phyloP scores from a whole-genome alignment of 2,329 filamentous ascomycete species.

The Phoma sp. region DNA sequence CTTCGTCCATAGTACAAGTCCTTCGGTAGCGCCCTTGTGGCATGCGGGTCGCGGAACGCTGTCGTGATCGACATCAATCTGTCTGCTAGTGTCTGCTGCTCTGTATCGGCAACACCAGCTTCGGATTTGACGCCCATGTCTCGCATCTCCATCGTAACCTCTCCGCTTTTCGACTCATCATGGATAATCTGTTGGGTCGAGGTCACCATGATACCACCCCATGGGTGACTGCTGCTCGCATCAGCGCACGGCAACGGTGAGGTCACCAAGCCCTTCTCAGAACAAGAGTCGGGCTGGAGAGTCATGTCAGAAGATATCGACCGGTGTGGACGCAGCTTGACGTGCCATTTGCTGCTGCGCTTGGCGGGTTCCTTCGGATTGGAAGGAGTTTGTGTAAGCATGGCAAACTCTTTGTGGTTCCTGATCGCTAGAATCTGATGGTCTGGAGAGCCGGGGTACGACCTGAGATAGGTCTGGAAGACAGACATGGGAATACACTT shows the following conservation, averaged over 20 bases:
- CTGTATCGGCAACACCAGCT: slow-evolving; percentile 43
- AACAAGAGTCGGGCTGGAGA: slow-evolving; percentile 35
- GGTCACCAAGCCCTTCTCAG: slow-evolving; percentile 39
- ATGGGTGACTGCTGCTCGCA: slow-evolving; percentile 26
- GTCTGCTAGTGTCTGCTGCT: slow-evolving; percentile 52
- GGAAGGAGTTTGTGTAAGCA: slow-evolving; percentile 33
- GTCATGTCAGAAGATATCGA: slow-evolving; percentile 17
- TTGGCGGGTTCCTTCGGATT: slow-evolving; percentile 13
- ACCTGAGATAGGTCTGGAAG: slow-evolving; percentile 53
- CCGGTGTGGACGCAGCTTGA: slow-evolving; percentile 18
- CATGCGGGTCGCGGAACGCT: slow-evolving; percentile 35
- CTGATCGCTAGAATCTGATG: slow-evolving; percentile 53
- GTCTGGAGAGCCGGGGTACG: slow-evolving; percentile 54
- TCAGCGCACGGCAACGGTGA: slow-evolving; percentile 4
- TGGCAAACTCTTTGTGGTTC: slow-evolving; percentile 56
- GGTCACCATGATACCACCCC: slow-evolving; percentile 50
- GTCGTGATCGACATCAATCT: slow-evolving; percentile 41
- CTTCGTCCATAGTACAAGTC: slow-evolving; percentile 22
- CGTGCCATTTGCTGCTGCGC: slow-evolving; percentile 24
- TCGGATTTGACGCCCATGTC: slow-evolving; percentile 44
- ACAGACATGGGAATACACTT: slow-evolving; percentile 53
- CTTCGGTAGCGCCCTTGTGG: slow-evolving; percentile 18
- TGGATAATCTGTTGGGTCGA: slow-evolving; percentile 46
- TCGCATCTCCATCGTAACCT: slow-evolving; percentile 34
- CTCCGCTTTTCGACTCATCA: slow-evolving; percentile 31